Conservation (phyloP, 192 early-diverging fungal species). For the Mortierella claussenii region DNA sequence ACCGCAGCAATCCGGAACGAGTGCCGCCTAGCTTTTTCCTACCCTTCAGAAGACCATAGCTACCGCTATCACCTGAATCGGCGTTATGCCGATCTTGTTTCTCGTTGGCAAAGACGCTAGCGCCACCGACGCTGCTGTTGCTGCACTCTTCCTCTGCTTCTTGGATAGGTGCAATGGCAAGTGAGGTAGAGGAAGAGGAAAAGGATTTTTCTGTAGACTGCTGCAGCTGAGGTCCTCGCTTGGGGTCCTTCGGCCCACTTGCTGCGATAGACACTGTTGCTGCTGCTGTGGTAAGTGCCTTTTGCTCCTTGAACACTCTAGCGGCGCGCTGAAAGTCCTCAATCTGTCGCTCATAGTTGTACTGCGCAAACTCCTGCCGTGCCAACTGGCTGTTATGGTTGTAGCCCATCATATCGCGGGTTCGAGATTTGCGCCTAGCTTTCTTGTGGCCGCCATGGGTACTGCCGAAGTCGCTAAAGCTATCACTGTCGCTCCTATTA, state of each 20-base stretch:
- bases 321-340: constrained; percentile 46
- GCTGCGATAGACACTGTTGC: constrained; percentile 29
- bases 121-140: too few species aligned
- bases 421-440: neutral
- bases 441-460: constrained; percentile 12
- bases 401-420: constrained; percentile 18
- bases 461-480: too few species aligned
- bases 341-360: constrained; percentile 51
- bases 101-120: constrained; percentile 2
- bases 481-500: too few species aligned
- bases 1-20: constrained; percentile 5
- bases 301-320: constrained; percentile 43
- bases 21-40: constrained; percentile 7
- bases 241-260: too few species aligned
- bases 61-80: neutral
- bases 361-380: constrained; percentile 35
- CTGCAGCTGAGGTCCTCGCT: constrained; percentile 3
- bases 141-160: constrained; percentile 14
- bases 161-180: constrained; percentile 10
- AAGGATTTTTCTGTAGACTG: constrained; percentile 1
- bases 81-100: neutral
- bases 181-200: constrained; percentile 4
- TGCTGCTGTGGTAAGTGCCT: constrained; percentile 24
- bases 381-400: constrained; percentile 28
- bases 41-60: neutral